These are phyloP conservation scores for Venturia aucupariae DNA, from an alignment of 2,329 filamentous ascomycete species.

Conservation along the genomic window DNA sequence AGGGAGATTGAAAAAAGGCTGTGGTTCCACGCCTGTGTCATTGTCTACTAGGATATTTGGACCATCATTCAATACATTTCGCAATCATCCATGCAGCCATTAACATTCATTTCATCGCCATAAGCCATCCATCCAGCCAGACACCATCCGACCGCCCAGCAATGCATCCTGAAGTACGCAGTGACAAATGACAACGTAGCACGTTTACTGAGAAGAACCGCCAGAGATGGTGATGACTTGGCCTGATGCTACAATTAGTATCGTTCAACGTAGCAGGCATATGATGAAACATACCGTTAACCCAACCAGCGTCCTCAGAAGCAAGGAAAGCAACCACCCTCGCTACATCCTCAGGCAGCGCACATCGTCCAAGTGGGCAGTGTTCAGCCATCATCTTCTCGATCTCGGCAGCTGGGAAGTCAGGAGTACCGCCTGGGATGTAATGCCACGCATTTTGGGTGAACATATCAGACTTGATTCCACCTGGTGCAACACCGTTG, in stretches of 20 bases:
- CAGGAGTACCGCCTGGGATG: slow-evolving; percentile 40
- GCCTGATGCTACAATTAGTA: slow-evolving; percentile 18
- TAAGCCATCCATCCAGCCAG: not conserved
- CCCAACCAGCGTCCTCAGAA: slow-evolving; percentile 32
- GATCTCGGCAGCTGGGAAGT: slow-evolving; percentile 41
- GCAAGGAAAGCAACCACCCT: slow-evolving; percentile 33
- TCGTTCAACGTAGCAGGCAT: slow-evolving; percentile 7
- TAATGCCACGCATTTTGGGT: slow-evolving; percentile 51
- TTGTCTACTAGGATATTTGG: not conserved
- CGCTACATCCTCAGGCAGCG: slow-evolving; percentile 37
- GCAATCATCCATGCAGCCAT: not conserved
- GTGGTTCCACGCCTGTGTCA: not conserved
- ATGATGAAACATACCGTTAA: slow-evolving; percentile 24
- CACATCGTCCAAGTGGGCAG: slow-evolving; percentile 41
- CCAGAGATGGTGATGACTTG: slow-evolving; percentile 34
- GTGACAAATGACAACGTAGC: not conserved
- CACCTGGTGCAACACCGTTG: slow-evolving; percentile 63
- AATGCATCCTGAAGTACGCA: not conserved
- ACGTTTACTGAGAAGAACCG: slow-evolving; percentile 29
- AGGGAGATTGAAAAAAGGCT: not conserved
- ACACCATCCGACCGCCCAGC: not conserved
- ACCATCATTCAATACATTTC: not conserved
- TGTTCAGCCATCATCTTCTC: slow-evolving; percentile 41
- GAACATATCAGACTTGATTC: slow-evolving; percentile 72
- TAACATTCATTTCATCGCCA: not conserved